Percentiles rank a stretch among this genome's conserved stretches.
phyloP scores from a whole-genome alignment of 1,284 basidiomycete genomes.

The Tilletia horrida region DNA sequence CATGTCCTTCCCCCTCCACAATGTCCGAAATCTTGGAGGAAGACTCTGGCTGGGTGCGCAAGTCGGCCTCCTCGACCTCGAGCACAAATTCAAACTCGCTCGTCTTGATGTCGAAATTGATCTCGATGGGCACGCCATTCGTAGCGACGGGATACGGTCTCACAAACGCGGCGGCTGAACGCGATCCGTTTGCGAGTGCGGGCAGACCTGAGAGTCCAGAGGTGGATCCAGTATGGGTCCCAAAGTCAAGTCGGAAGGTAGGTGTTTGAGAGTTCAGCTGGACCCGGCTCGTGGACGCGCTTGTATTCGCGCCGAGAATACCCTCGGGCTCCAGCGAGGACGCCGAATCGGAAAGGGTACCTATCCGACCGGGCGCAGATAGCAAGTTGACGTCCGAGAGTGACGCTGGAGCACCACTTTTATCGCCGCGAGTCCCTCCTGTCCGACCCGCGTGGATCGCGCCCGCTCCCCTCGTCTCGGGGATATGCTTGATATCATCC shows the following conservation, averaged over 20 bases:
- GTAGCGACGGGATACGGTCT: conserved; percentile 41
- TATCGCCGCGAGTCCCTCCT: background rate
- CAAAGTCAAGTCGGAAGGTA: conserved; percentile 3
- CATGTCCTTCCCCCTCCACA: conserved; percentile 56
- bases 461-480: background rate
- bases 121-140: conserved; percentile 36
- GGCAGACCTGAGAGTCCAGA: background rate
- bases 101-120: conserved; percentile 45
- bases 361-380: conserved; percentile 23
- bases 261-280: background rate
- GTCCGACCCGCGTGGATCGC: background rate
- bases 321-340: conserved; percentile 20
- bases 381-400: conserved; percentile 21
- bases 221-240: background rate
- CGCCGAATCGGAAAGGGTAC: conserved; percentile 25
- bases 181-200: conserved; percentile 30
- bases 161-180: conserved; percentile 42
- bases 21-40: background rate
- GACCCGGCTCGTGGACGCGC: background rate
- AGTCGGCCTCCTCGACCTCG: conserved; percentile 29
- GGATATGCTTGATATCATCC: conserved; percentile 64
- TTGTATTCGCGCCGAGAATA: background rate
- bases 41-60: background rate
- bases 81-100: conserved; percentile 36
- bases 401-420: conserved; percentile 8